Conservation (phyloP, 257 asterid genomes). For the Knoxia roxburghii region DNA sequence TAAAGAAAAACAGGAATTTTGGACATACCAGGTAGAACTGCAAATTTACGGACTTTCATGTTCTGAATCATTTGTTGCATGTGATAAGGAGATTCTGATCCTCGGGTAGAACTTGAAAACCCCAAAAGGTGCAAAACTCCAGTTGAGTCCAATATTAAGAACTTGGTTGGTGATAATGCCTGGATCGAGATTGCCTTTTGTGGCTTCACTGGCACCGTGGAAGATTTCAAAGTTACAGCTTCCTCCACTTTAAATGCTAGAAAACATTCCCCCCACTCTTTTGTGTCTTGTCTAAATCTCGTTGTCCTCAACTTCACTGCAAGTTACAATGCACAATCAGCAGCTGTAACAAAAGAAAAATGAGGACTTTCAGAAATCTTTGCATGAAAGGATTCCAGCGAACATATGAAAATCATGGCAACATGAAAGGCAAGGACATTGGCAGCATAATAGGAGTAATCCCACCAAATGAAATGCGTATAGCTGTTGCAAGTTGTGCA, state of each 20-base stretch:
- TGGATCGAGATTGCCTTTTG: constrained; percentile 58
- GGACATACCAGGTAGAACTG: constrained; percentile 54
- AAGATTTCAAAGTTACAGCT: constrained; percentile 25
- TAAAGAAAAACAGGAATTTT: constrained; percentile 19
- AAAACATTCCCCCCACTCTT: constrained; percentile 44
- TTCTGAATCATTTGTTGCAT: constrained; percentile 44
- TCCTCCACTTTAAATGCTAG: constrained; percentile 49
- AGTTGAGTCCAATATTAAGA: constrained; percentile 60
- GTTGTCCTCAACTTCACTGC: constrained; percentile 70
- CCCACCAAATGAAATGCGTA: background rate
- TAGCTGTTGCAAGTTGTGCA: background rate
- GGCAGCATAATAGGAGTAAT: background rate
- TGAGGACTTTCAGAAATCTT: constrained; percentile 28
- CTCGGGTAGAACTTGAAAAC: constrained; percentile 41
- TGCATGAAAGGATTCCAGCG: constrained; percentile 4
- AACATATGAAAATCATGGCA: background rate
- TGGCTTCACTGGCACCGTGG: constrained; percentile 34
- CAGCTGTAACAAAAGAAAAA: constrained; percentile 41
- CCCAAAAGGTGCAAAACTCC: constrained; percentile 61
- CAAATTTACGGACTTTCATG: constrained; percentile 56
- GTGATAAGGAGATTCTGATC: constrained; percentile 34
- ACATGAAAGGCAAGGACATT: background rate
- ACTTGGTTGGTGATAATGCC: constrained; percentile 49
- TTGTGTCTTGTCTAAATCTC: constrained; percentile 62
- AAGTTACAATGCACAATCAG: constrained; percentile 64